Evolutionary conservation across 345 rosid species (phyloP).

Genomic region (Hibiscus tridactylites): DNA sequence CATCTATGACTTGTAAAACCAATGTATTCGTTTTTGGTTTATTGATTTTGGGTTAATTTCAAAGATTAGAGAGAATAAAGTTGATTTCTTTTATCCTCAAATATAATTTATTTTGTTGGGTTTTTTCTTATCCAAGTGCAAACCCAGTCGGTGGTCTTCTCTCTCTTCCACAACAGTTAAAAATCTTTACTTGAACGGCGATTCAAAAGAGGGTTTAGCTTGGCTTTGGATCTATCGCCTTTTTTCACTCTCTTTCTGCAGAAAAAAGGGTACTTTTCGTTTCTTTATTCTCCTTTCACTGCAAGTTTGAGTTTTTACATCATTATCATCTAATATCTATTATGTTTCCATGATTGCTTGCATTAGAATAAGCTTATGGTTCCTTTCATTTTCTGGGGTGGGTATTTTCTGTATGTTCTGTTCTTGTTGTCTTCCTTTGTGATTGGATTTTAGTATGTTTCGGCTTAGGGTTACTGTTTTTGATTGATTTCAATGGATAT

Average conservation of each 20-base stretch:
- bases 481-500: neutral
- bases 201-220: neutral
- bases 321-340: too few species aligned
- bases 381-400: neutral
- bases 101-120: too few species aligned
- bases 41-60: neutral
- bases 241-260: too few species aligned
- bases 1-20: neutral
- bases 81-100: too few species aligned
- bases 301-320: neutral
- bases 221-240: neutral
- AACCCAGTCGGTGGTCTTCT: too few species aligned
- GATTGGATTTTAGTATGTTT: neutral
- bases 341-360: too few species aligned
- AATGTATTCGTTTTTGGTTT: too few species aligned
- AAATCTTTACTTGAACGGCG: neutral
- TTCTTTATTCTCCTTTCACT: neutral
- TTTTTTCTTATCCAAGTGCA: too few species aligned
- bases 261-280: too few species aligned
- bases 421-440: neutral
- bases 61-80: neutral
- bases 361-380: too few species aligned
- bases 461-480: neutral
- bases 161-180: too few species aligned
- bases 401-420: neutral